Base-by-base conservation (phyloP, 441 rosid species). In the Pelargonium cotyledonis region DNA sequence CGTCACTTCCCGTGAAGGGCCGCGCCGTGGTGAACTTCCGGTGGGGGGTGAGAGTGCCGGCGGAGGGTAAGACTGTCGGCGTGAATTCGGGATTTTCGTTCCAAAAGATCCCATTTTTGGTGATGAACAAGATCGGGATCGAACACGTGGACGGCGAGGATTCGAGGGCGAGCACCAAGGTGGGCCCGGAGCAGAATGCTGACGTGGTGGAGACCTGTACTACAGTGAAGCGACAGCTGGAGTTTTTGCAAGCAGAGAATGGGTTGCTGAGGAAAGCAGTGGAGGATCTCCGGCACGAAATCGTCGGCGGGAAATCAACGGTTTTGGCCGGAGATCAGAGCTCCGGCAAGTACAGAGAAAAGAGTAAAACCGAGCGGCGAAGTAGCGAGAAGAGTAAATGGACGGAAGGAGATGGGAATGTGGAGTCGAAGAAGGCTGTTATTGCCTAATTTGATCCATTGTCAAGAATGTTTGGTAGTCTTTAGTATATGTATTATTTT, bases 21-120 rank as follows among this genome's bases (percentile, higher is more conserved):
- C 81, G 77, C 6, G 89, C 90, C 5, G 78, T 83, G 1, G 74
- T 92, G 75, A 89, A 79, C 69, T 87, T 87, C 87, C 77, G 92
- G 68, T 92, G 96, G 98, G 98, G 96, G 4, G 85, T 92, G 51
- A 82, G 91, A 87, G 84, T 90, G 67, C 97, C 97, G 3, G 76
- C 82, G 61, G 92, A 84, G 74, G 71, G 70, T 21, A 80, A 79
- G 67, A 58, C 74, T 3, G 63, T 72, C 0, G 83, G 79, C 70
- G 79, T 85, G 2, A 73, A 79, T 63, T 79, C 74, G 49, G 88
- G 82, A 68, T 74, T 88, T 66, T 81, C 88, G 46, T 19, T 85
- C 3, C 78, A 80, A 74, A 90, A 83, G 71, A 79, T 93, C 8
- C 97, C 98, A 1, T 85, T 83, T 69, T 70, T 90, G 23, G 89